phyloP scores from a whole-genome alignment of 1,139 yeast species.

The Protomyces macrosporus region DNA sequence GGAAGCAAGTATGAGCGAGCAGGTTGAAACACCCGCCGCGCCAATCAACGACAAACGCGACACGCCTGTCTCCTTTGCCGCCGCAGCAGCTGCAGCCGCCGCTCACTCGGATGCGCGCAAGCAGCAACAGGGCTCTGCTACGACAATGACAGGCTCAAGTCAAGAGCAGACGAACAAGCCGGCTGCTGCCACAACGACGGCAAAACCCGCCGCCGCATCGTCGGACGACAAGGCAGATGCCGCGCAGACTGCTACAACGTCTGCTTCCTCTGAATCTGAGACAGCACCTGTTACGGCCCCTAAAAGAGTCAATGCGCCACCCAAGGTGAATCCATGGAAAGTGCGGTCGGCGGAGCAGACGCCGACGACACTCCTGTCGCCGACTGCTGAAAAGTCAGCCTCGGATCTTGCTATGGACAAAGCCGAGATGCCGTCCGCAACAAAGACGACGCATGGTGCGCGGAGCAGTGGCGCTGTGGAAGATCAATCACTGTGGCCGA shows the following conservation, averaged over 20 bases:
- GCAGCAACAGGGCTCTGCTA: neutral
- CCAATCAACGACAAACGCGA: neutral
- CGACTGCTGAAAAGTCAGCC: neutral
- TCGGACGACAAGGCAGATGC: neutral
- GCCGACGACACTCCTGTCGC: neutral
- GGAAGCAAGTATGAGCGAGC: neutral
- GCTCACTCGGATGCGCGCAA: no score
- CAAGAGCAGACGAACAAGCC: slow-evolving; percentile 1
- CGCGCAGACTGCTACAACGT: neutral
- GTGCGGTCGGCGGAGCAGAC: slow-evolving; percentile 1
- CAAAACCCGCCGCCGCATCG: neutral
- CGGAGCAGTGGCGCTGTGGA: neutral
- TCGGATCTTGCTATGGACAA: neutral
- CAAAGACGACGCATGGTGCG: neutral
- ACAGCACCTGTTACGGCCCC: neutral
- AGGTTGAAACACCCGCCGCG: neutral
- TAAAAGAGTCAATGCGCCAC: slow-evolving; percentile 3
- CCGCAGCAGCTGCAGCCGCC: neutral
- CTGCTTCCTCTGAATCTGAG: no score
- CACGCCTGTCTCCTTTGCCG: neutral
- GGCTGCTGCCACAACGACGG: neutral
- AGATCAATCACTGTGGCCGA: slow-evolving; percentile 26
- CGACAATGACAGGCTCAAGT: slow-evolving; percentile 5
- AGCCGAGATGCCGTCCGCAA: neutral
- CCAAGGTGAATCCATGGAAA: slow-evolving; percentile 24